A percentile compares a stretch with the other conserved stretches of the same genome.
These are phyloP conservation scores for Catharanthus roseus DNA, from an alignment of 257 asterid genomes.

Conservation along the genomic window DNA sequence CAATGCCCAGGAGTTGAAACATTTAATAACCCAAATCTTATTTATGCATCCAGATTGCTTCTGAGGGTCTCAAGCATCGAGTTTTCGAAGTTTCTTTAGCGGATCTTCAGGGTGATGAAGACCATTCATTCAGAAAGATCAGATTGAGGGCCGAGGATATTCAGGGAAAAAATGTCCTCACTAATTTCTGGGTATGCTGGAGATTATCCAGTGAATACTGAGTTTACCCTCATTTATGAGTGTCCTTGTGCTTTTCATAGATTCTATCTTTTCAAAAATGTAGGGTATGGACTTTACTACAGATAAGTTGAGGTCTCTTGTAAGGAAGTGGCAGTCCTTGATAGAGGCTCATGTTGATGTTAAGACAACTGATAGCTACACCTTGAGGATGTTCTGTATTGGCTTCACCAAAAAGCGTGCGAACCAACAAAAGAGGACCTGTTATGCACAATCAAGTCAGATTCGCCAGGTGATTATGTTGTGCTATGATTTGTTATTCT, in stretches of 20 bases:
- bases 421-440: slow-evolving; percentile 87
- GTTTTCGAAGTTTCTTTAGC: slow-evolving; percentile 81
- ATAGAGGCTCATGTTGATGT: slow-evolving; percentile 90
- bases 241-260: neutral
- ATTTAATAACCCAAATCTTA: neutral
- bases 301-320: slow-evolving; percentile 76
- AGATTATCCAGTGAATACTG: neutral
- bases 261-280: neutral
- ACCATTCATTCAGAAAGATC: slow-evolving; percentile 81
- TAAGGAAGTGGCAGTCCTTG: slow-evolving; percentile 66
- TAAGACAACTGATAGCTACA: slow-evolving; percentile 65
- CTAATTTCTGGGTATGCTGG: slow-evolving; percentile 63
- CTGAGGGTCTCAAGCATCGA: slow-evolving; percentile 90
- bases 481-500: neutral
- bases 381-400: slow-evolving; percentile 72
- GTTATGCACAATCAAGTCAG: slow-evolving; percentile 81
- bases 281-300: slow-evolving; percentile 84
- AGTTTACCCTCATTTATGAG: neutral
- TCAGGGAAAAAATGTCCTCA: slow-evolving; percentile 85
- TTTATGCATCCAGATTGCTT: slow-evolving; percentile 53
- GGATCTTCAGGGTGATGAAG: slow-evolving; percentile 83
- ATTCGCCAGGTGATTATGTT: slow-evolving; percentile 54
- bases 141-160: slow-evolving; percentile 82
- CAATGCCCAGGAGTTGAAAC: neutral
- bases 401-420: slow-evolving; percentile 81